Base-by-base conservation (phyloP, 1,139 yeast species). In the Hansenula lynferdii region DNA sequence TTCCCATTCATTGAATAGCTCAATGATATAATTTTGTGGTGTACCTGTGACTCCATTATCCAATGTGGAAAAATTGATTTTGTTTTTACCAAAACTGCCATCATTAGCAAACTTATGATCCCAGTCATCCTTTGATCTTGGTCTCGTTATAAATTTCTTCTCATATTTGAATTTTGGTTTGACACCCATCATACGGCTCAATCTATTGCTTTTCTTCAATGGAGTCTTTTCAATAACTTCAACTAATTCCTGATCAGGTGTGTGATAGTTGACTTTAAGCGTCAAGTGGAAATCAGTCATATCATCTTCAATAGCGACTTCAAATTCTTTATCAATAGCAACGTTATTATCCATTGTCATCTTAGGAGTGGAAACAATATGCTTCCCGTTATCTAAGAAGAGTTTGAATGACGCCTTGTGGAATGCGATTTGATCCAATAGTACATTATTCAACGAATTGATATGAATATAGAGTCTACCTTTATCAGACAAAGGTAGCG, bases 341-440 rank as follows among this genome's bases (percentile, higher is more conserved):
- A 79, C 67, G 28, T 58, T 60, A 11, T 64, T 54, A 5, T 64
- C 61, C 41, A 86, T 55, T 7, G 65, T 60, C 48, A 77, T 70
- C 53, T 75, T 76, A 23, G 85, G 81, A 0, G 97, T 90, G 32
- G 81, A 77, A 35, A 89, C 78, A 42, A 92, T 78, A 56, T 92
- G 96, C 28, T 83, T 79, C 3, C 97, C 96, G 59, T 92, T 92
- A 59, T 92, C 97, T 49, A 92, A 68, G 8, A 87, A 79, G 32
- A 89, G 56, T 34, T 79, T 75, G 60, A 85, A 80, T 39, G 73
- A 71, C 2, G 90, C 90, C 28, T 77, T 66, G 42, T 80, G 80
- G 6, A 59, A 56, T 18, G 61, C 61, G 39, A 79, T 60, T 36
- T 77, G 75, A 1, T 89, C 85, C 39, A 89, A 61, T 9, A 64